Evolutionary conservation across 768 basidiomycete species (phyloP).

Genomic region (Rhodotorula sphaerocarpa): DNA sequence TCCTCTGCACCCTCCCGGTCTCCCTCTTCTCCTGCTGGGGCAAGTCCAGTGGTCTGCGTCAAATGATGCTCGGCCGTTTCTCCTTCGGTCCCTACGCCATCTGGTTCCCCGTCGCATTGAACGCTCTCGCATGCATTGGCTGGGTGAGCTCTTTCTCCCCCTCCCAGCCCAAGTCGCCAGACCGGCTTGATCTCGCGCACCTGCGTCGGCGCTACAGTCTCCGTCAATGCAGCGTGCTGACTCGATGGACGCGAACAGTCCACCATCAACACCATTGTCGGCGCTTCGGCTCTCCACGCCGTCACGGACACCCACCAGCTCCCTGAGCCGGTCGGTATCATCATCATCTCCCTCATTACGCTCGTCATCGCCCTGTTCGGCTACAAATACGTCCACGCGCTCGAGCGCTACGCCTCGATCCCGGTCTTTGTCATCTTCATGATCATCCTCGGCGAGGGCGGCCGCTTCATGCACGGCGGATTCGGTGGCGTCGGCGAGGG

Average conservation of each 20-base stretch:
- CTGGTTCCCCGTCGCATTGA: conserved; percentile 41
- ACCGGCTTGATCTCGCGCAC: too few relatives aligned
- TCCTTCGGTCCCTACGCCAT: conserved; percentile 43
- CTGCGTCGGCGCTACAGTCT: too few relatives aligned
- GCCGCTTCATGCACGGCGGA: conserved; percentile 17
- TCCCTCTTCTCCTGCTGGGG: conserved; percentile 47
- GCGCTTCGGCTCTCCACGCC: conserved; percentile 38
- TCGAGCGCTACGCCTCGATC: conserved; percentile 48
- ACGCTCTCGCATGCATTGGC: conserved; percentile 35
- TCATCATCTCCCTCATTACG: conserved; percentile 48
- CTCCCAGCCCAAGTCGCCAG: too few relatives aligned
- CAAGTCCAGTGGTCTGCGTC: conserved; percentile 46
- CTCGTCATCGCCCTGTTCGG: conserved; percentile 47
- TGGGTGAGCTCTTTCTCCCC: conserved; percentile 3
- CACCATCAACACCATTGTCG: conserved; percentile 43
- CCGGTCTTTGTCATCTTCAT: conserved; percentile 47
- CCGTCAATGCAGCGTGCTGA: too few relatives aligned
- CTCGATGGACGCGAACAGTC: conserved; percentile 38
- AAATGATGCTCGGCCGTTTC: conserved; percentile 48
- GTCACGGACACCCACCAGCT: conserved; percentile 40
- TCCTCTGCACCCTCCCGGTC: conserved; percentile 41
- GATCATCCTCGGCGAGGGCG: conserved; percentile 36
- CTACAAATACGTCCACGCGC: conserved; percentile 43
- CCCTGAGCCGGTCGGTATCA: conserved; percentile 47
- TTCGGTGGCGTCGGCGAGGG: conserved; percentile 39